Conservation (phyloP, 2,329 filamentous ascomycete species). For the Fusarium heterosporum region DNA sequence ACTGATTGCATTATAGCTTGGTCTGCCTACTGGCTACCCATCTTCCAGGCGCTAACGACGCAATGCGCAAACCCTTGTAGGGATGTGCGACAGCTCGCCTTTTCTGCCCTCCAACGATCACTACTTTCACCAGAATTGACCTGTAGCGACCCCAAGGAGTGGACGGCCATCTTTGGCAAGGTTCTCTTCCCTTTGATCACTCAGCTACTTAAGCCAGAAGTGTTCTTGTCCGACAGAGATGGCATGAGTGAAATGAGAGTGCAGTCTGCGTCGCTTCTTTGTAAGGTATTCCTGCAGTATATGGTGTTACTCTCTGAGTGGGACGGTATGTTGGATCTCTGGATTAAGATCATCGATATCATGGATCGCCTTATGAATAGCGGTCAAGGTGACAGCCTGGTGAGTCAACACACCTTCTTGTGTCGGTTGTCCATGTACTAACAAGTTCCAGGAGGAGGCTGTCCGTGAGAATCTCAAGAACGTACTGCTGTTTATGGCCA, state of each 20-base stretch:
- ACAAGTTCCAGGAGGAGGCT: constrained; percentile 79
- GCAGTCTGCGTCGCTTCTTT: constrained; percentile 88
- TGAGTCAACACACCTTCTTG: constrained; percentile 59
- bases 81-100: constrained; percentile 89
- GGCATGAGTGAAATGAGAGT: constrained; percentile 97
- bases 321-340: constrained; percentile 90
- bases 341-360: constrained; percentile 91
- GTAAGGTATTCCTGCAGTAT: constrained; percentile 96
- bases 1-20: constrained; percentile 71
- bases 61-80: constrained; percentile 96
- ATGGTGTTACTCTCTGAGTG: constrained; percentile 85
- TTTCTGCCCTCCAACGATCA: constrained; percentile 85
- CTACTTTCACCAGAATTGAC: constrained; percentile 87
- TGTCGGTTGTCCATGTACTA: neutral
- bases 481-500: constrained; percentile 93
- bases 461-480: constrained; percentile 97
- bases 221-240: constrained; percentile 88
- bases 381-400: constrained; percentile 88
- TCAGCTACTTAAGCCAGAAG: constrained; percentile 89
- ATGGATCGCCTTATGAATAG: constrained; percentile 98
- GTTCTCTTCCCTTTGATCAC: constrained; percentile 93
- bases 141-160: constrained; percentile 86
- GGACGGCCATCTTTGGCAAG: constrained; percentile 94
- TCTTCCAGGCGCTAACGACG: constrained; percentile 86
- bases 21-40: constrained; percentile 97